phyloP scores from a whole-genome alignment of 345 rosid genomes.

The Cardamine chenopodiifolia region DNA sequence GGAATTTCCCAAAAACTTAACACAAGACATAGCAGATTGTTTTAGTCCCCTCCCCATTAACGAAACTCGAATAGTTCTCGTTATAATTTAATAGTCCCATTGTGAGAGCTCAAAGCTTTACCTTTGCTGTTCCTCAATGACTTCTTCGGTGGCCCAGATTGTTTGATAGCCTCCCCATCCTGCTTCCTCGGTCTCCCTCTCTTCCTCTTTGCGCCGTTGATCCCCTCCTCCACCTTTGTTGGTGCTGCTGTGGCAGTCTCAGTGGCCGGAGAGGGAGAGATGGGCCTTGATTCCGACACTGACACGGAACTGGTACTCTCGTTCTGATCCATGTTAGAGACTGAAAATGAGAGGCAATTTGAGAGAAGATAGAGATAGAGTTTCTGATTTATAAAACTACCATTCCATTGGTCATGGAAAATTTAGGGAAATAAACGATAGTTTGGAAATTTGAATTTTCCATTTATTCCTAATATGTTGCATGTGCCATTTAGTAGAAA shows the following conservation, averaged over 20 bases:
- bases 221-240: background rate
- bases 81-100: constrained; percentile 35
- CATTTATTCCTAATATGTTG: background rate
- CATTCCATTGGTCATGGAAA: constrained; percentile 36
- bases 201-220: constrained; percentile 41
- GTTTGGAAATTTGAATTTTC: background rate
- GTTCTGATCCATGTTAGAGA: constrained; percentile 49
- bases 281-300: constrained; percentile 44
- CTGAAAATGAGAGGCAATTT: constrained; percentile 6
- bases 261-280: constrained; percentile 45
- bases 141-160: background rate
- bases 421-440: background rate
- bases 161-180: constrained; percentile 49
- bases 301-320: constrained; percentile 49
- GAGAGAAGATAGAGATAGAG: background rate
- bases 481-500: background rate
- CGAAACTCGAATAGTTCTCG: background rate
- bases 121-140: constrained; percentile 46
- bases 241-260: background rate
- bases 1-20: background rate
- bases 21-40: background rate
- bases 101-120: constrained; percentile 49
- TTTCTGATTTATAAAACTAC: constrained; percentile 35
- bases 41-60: background rate
- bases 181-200: constrained; percentile 63